Evolutionary conservation across 1,284 basidiomycete genomes (phyloP), one percentile per base, ranked within the genome.

Genomic region (Ceratobasidium sp.): DNA sequence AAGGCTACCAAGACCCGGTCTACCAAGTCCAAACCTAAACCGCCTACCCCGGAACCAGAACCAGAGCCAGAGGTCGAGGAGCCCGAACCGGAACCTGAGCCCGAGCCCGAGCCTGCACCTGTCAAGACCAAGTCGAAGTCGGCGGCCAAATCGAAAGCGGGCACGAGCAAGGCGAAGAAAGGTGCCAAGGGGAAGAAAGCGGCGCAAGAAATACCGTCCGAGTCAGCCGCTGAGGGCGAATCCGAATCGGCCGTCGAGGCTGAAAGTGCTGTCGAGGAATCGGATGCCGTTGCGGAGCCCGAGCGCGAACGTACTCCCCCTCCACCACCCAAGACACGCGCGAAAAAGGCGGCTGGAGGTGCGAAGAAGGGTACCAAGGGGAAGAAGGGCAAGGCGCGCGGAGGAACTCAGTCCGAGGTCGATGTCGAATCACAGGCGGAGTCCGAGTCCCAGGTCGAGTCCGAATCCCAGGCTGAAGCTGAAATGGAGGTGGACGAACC

Each of bases 361-460:
- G 28, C 15, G 28, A 74, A 74, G 26, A 64, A 46, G 59, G n/a
- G n/a, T 6, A 62, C 57, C 3, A 74, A 52, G 26, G 59, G 70
- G 48, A 67, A 46, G 64, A 78, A 78, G 64, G 54, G 54, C 50
- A 77, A 77, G 56, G 28, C 52, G 12, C 50, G 50, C 7, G 28
- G 38, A n/a, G 52, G 42, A 1, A n/a, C 56, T 9, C 54, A 61
- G 20, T 20, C 64, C 20, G 56, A 69, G 62, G 69, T 38, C 61
- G 42, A 50, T 50, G 20, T 28, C 54, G 64, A 66, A 28, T 66
- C 64, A 1, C 64, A 66, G 38, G 54, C 56, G 40, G 76, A 66
- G 42, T 64, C 44, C 59, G 77, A 71, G 50, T 78, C 57, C 20
- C 68, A 64, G 33, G 77, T 46, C 68, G 77, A 64, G 69, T 42